Base-by-base conservation (phyloP, 2,329 filamentous ascomycete genomes). In the Claviceps spartinae region DNA sequence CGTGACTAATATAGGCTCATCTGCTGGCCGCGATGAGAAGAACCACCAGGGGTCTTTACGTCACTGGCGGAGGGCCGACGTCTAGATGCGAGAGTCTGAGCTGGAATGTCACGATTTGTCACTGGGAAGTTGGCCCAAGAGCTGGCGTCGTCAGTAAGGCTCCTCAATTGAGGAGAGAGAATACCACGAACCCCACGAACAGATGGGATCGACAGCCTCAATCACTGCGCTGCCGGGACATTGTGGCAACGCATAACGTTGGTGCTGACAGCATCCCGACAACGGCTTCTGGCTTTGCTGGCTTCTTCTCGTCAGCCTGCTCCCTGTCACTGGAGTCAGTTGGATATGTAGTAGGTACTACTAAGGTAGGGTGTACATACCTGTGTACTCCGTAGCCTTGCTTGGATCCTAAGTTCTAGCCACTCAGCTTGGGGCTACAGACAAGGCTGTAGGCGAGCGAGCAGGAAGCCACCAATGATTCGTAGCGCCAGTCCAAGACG, bases 91-190 rank as follows among this genome's bases (percentile, higher is more conserved):
- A 18, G 48, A 44, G 30, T n/a, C 42, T 36, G 22, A 22, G 40
- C 48, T 13, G 48, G 43, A 18, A 34, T n/a, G 38, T 34, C 48
- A 4, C 38, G 7, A 30, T 16, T 3, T 30, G 38, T 43, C 40
- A n/a, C 9, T 43, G 36, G 48, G 9, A 16, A 41, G 36, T 22
- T 24, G 30, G 47, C n/a, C 16, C 37, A 30, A 22, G 47, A 11
- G 38, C 42, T 52, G 24, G 42, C 26, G 44, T 30, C 45, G 47
- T 52, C 46, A 49, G 51, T 41, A 40, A 49, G 3, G 30, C 30
- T 34, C 30, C 30, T 34, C 9, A 1, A 11, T 9, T 34, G 30
- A 18, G 38, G 34, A 16, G 16, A 22, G 30, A 9, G 9, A 22
- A 24, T 20, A 3, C 36, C 26, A 30, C 18, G 2, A 46, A n/a